A percentile compares a stretch with the other conserved stretches of the same genome.
Conservation (phyloP, 306 rosid genomes). For the Leucaena leucocephala region DNA sequence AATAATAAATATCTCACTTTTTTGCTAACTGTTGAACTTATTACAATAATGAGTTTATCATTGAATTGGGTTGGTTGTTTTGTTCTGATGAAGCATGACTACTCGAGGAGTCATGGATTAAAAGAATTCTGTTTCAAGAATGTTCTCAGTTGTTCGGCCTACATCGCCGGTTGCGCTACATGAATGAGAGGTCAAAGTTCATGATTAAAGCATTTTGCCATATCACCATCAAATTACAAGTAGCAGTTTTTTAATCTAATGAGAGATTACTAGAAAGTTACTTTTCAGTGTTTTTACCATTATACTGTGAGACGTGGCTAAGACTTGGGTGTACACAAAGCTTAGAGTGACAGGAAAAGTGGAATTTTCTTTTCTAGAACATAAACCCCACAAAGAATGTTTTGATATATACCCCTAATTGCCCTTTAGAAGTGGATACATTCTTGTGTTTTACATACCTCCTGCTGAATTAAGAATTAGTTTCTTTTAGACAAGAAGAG, state of each 20-base stretch:
- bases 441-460: background rate
- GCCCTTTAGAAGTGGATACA: background rate
- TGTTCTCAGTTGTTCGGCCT: slow-evolving; percentile 29
- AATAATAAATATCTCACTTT: no score
- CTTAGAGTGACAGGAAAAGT: slow-evolving; percentile 12
- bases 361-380: background rate
- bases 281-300: background rate
- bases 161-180: background rate
- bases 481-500: background rate
- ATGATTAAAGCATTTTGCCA: slow-evolving; percentile 23
- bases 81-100: background rate
- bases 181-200: slow-evolving; percentile 5
- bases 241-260: background rate
- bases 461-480: slow-evolving; percentile 3
- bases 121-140: slow-evolving; percentile 15
- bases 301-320: slow-evolving; percentile 13
- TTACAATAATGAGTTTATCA: background rate
- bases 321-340: background rate
- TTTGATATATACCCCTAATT: background rate
- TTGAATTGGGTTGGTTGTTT: background rate
- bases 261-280: background rate
- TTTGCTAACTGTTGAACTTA: background rate
- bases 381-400: slow-evolving; percentile 10
- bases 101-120: background rate
- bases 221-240: background rate